These are phyloP conservation scores for Dillenia suffruticosa DNA, from an alignment of 164 flowering plant species.

Conservation along the genomic window DNA sequence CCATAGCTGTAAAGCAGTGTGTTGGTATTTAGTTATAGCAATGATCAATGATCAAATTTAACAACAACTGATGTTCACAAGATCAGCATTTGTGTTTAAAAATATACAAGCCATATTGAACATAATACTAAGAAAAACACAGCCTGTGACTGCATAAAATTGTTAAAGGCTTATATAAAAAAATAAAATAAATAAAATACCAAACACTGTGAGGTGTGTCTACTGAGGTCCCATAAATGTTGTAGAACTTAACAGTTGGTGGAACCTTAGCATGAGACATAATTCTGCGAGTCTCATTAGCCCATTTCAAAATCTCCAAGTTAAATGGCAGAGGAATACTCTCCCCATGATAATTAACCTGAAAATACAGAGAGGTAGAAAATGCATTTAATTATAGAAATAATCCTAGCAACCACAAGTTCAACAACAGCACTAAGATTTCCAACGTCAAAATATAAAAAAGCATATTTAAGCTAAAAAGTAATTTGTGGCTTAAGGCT, in stretches of 20 bases:
- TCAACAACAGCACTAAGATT: no score
- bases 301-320: constrained; percentile 75
- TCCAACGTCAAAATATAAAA: no score
- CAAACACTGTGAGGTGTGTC: constrained; percentile 92
- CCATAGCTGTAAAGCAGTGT: constrained; percentile 74
- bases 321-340: constrained; percentile 72
- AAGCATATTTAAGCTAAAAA: no score
- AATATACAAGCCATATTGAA: neutral
- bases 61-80: neutral
- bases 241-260: constrained; percentile 79
- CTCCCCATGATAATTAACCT: constrained; percentile 66
- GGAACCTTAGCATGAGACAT: constrained; percentile 76
- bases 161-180: no score
- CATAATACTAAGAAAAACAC: no score
- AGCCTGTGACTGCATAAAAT: no score
- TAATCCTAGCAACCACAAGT: no score
- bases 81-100: neutral
- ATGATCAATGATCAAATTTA: neutral
- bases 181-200: constrained; percentile 35
- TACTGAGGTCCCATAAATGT: constrained; percentile 72
- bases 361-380: constrained; percentile 10
- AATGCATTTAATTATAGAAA: neutral
- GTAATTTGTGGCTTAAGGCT: no score
- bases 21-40: constrained; percentile 11
- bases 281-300: constrained; percentile 61